A percentile compares a stretch with the other conserved stretches of the same genome.
Evolutionary conservation across 345 rosid species (phyloP).

Genomic region (Hibiscus mutabilis): DNA sequence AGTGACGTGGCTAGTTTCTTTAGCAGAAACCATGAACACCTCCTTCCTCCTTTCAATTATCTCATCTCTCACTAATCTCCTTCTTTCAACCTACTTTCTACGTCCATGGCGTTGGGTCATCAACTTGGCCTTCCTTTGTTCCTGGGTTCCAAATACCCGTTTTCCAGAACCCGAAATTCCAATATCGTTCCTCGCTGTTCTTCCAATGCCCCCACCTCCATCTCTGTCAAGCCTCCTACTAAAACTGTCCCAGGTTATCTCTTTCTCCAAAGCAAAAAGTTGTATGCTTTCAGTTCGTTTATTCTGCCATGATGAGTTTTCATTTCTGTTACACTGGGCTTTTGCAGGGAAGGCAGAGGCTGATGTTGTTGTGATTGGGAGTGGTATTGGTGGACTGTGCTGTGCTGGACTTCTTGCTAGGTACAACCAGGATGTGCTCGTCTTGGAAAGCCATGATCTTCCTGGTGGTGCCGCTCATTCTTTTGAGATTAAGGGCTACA

Average conservation of each 20-base stretch:
- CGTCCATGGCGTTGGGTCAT: conserved; percentile 30
- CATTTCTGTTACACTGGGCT: neutral
- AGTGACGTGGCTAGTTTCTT: conserved; percentile 30
- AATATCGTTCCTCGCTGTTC: conserved; percentile 20
- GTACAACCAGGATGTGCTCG: conserved; percentile 69
- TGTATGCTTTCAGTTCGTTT: neutral
- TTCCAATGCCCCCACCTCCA: conserved; percentile 41
- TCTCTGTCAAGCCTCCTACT: conserved; percentile 21
- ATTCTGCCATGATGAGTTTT: no score
- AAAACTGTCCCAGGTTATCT: conserved; percentile 36
- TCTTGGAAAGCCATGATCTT: conserved; percentile 79
- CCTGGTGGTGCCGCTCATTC: conserved; percentile 94
- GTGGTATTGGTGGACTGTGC: conserved; percentile 83
- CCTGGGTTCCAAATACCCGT: conserved; percentile 22
- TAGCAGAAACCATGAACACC: conserved; percentile 9
- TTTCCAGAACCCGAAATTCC: conserved; percentile 31
- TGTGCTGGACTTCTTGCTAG: conserved; percentile 86
- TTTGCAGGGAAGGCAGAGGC: conserved; percentile 68
- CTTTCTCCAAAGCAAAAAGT: neutral
- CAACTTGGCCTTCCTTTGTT: conserved; percentile 9
- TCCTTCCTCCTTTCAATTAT: neutral
- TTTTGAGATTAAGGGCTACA: conserved; percentile 68
- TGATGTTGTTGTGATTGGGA: conserved; percentile 84
- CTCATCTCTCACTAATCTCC: conserved; percentile 13
- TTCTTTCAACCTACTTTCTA: conserved; percentile 13